A percentile compares a stretch with the other conserved stretches of the same genome.
Evolutionary conservation across 2,329 filamentous ascomycete genomes (phyloP).

Genomic region (Magnaporthiopsis incrustans): DNA sequence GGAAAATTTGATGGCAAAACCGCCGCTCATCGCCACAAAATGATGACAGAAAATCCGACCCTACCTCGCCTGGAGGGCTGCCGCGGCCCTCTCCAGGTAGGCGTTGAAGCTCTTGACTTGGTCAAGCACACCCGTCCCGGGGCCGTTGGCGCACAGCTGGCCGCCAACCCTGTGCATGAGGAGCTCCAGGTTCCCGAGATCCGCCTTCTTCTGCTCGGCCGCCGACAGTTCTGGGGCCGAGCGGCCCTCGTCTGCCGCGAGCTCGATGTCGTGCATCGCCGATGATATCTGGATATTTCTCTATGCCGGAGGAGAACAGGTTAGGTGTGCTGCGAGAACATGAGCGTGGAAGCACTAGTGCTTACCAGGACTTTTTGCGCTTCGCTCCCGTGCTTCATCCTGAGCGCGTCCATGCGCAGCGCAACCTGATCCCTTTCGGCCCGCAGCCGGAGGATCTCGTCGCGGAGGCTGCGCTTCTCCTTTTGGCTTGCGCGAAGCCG

Average conservation of each 20-base stretch:
- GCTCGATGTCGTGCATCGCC: conserved; percentile 53
- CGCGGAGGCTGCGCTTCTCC: conserved; percentile 47
- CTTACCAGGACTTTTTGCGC: conserved; percentile 42
- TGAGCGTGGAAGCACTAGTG: conserved; percentile 1
- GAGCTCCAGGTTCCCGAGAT: conserved; percentile 50
- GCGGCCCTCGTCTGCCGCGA: conserved; percentile 36
- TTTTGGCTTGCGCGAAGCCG: conserved; percentile 49
- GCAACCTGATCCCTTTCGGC: conserved; percentile 54
- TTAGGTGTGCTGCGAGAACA: not conserved
- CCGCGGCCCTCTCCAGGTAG: conserved; percentile 53
- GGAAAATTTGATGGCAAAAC: not conserved
- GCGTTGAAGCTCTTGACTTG: conserved; percentile 55
- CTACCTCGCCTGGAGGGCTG: conserved; percentile 38
- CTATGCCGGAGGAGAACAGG: conserved; percentile 13
- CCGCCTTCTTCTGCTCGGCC: conserved; percentile 38
- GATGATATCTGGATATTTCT: conserved; percentile 47
- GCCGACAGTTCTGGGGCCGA: conserved; percentile 38
- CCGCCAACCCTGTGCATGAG: conserved; percentile 45
- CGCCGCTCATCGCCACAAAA: not conserved
- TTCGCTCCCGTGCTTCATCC: conserved; percentile 49
- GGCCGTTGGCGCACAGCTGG: conserved; percentile 38
- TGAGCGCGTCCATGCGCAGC: conserved; percentile 54
- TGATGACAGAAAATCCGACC: not conserved
- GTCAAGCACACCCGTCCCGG: conserved; percentile 39
- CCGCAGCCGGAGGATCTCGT: conserved; percentile 52